Evolutionary conservation across 2,329 filamentous ascomycete genomes (phyloP), one percentile per base, ranked within the genome.

Genomic region (Aspergillus puulaauensis): DNA sequence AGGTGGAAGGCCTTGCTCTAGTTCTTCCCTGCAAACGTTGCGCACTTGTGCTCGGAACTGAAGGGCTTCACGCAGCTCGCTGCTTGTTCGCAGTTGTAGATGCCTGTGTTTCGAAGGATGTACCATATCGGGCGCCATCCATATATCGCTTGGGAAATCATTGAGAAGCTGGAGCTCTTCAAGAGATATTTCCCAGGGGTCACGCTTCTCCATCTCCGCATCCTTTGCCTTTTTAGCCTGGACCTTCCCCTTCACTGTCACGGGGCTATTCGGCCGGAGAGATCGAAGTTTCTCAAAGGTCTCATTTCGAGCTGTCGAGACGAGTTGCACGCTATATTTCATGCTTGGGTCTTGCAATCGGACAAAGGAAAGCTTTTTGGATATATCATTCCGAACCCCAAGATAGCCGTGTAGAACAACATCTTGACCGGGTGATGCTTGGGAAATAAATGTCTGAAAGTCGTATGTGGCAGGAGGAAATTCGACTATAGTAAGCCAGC

Each of bases 1-100:
- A 1, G 70, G 63, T 2, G 73, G 74, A 1, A 80, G 82, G 24
- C 81, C 79, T 5, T 79, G 72, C 15, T 82, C 78, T 33, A 92
- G 77, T 55, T 83, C 80, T 8, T 80, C 69, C 46, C 82, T 80
- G 61, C 80, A 85, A 33, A 80, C 75, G 57, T 80, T 80, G 4
- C 78, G 80, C 4, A 88, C 80, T 63, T 80, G 79, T 23, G 85
- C 82, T n/a, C 96, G 85, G 62, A 93, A 88, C 1, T 79, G 72
- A 3, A 99, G 80, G 4, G 92, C 85, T 1, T 88, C 76, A 21
- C 85, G 84, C 4, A 97, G 78, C 19, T 83, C 76, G 7, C 77
- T 72, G 55, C 92, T 87, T 54, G 90, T 93, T 31, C 93, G 87
- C 45, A 99, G 82, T 66, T 98, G 92, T 17, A 97, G 77, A 73